phyloP scores from a whole-genome alignment of 352 stramenopile genomes.

The Phytophthora agathidicida region DNA sequence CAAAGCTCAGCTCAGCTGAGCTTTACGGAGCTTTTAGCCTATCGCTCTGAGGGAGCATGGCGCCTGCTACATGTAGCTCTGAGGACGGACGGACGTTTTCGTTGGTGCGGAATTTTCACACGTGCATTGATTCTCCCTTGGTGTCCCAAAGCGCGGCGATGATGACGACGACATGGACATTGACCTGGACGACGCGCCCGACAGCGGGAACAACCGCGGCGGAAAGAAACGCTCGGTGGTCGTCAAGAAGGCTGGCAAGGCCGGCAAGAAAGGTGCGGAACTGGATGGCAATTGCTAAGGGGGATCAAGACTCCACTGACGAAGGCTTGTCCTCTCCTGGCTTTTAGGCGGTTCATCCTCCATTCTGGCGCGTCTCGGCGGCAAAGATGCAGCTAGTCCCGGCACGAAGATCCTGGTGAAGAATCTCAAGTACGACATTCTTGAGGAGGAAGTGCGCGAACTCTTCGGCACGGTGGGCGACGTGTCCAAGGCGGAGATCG shows the following conservation, averaged over 20 bases:
- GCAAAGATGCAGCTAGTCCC: constrained; percentile 41
- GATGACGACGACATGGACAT: constrained; percentile 71
- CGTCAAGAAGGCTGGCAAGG: constrained; percentile 48
- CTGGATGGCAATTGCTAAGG: not conserved
- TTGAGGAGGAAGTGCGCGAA: constrained; percentile 83
- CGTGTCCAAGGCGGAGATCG: constrained; percentile 80
- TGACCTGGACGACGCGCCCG: constrained; percentile 48
- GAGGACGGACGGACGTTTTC: constrained; percentile 23
- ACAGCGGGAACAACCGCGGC: constrained; percentile 30
- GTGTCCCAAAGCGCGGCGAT: constrained; percentile 39
- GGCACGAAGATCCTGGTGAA: constrained; percentile 84
- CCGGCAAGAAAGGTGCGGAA: constrained; percentile 69
- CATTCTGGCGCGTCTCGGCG: constrained; percentile 74
- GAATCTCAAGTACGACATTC: constrained; percentile 86
- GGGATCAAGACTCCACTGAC: constrained; percentile 10
- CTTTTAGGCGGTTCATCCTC: constrained; percentile 41
- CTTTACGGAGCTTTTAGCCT: not conserved
- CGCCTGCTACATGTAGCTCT: constrained; percentile 20
- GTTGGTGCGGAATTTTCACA: constrained; percentile 40
- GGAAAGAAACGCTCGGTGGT: constrained; percentile 66
- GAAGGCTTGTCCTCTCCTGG: constrained; percentile 8
- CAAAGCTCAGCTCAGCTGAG: constrained; percentile 1
- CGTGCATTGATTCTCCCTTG: constrained; percentile 38
- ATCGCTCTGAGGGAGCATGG: constrained; percentile 18
- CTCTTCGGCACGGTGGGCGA: constrained; percentile 81